Conservation (phyloP, 352 stramenopile genomes). For the Phytophthora sp. region DNA sequence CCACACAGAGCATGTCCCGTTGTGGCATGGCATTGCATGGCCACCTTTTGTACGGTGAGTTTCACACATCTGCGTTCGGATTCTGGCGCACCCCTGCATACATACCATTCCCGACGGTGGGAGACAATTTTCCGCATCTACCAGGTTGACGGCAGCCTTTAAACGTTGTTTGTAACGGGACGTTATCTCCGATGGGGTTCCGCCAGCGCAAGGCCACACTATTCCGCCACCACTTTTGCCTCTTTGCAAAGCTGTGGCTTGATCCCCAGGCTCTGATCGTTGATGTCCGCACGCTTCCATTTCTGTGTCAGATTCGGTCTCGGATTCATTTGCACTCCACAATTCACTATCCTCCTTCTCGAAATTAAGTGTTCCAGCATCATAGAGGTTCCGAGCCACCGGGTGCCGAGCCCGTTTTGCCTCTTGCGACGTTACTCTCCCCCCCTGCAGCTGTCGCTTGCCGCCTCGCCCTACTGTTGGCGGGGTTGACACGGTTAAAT, state of each 20-base stretch:
- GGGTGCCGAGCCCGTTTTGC: conserved; percentile 21
- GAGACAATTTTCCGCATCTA: conserved; percentile 65
- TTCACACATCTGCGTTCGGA: conserved; percentile 65
- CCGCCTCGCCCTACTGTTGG: conserved; percentile 22
- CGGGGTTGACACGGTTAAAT: conserved; percentile 14
- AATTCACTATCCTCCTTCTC: conserved; percentile 16
- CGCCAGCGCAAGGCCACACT: conserved; percentile 25
- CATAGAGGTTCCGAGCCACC: conserved; percentile 34
- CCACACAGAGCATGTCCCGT: conserved; percentile 66
- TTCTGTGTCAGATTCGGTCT: conserved; percentile 41
- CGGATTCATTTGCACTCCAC: conserved; percentile 9
- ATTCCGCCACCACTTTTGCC: not conserved
- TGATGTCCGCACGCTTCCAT: conserved; percentile 22
- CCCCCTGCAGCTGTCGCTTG: conserved; percentile 32
- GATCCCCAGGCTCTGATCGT: not conserved
- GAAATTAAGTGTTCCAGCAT: conserved; percentile 17
- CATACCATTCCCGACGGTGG: conserved; percentile 55
- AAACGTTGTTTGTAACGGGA: conserved; percentile 52
- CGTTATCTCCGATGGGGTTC: conserved; percentile 3
- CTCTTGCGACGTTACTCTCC: not conserved
- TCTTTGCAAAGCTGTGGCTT: not conserved
- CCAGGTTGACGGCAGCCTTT: conserved; percentile 54
- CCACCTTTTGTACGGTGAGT: conserved; percentile 33
- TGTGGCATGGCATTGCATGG: conserved; percentile 45
- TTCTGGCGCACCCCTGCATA: conserved; percentile 45